Percentiles rank a stretch among this genome's conserved stretches.
phyloP scores from a whole-genome alignment of 139 green algal genomes.

The Pleodorina starrii region DNA sequence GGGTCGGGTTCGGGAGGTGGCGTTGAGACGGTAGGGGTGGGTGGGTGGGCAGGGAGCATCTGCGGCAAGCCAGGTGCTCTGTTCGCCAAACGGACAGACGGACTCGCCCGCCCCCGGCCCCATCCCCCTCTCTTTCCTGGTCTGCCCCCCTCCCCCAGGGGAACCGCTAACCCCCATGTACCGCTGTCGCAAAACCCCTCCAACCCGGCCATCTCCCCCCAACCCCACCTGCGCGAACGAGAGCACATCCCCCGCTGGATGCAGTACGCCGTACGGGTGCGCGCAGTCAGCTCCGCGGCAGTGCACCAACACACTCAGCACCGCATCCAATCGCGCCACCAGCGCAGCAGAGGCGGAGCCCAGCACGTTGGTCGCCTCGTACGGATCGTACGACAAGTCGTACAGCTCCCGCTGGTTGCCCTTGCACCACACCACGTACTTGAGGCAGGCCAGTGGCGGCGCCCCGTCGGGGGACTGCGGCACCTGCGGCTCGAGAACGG shows the following conservation, averaged over 20 bases:
- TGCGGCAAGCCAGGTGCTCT: too few relatives aligned
- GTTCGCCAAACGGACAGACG: too few relatives aligned
- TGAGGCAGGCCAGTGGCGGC: constrained; percentile 8
- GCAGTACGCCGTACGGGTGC: constrained; percentile 33
- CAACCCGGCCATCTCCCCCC: too few relatives aligned
- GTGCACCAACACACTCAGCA: constrained; percentile 43
- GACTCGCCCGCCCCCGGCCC: too few relatives aligned
- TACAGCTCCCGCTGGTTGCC: constrained; percentile 44
- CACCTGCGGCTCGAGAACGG: background rate
- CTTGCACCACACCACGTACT: constrained; percentile 55
- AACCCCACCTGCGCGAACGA: constrained; percentile 10
- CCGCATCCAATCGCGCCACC: constrained; percentile 19
- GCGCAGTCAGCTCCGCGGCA: constrained; percentile 3
- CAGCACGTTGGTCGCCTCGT: constrained; percentile 19
- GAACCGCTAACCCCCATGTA: too few relatives aligned
- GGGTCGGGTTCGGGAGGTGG: too few relatives aligned
- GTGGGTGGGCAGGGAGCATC: too few relatives aligned
- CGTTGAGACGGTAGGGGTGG: too few relatives aligned
- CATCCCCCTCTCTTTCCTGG: too few relatives aligned
- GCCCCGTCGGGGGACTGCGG: background rate
- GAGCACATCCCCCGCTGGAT: constrained; percentile 17
- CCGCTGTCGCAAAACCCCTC: too few relatives aligned
- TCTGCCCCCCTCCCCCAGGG: too few relatives aligned
- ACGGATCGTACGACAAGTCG: constrained; percentile 47
- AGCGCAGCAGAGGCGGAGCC: background rate